These are phyloP conservation scores for Miamiensis avidus DNA, from an alignment of 169 alveolate genomes.

Conservation along the genomic window DNA sequence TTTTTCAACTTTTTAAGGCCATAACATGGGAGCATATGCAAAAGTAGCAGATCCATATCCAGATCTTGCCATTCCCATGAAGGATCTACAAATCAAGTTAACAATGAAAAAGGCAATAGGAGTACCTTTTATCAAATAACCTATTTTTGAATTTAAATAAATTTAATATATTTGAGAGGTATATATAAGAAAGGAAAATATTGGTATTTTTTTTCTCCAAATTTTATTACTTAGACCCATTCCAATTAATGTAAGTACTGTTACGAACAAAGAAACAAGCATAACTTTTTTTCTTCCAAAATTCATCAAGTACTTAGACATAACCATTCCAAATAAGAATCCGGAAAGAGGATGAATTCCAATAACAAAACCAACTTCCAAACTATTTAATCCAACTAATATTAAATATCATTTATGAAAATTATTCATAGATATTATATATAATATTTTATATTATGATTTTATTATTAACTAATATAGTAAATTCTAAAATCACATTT, in stretches of 20 bases:
- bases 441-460: no score
- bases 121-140: background rate
- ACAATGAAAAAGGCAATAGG: background rate
- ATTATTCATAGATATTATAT: no score
- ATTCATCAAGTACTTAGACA: background rate
- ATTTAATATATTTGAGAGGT: no score
- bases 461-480: no score
- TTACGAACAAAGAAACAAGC: background rate
- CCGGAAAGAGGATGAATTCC: background rate
- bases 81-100: background rate
- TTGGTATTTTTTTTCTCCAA: no score
- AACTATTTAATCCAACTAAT: background rate
- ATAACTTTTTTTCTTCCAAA: background rate
- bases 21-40: background rate
- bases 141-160: no score
- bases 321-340: background rate
- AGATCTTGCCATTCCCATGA: background rate
- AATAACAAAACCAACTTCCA: background rate
- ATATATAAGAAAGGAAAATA: no score
- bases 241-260: background rate
- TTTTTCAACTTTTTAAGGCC: background rate
- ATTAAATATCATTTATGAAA: no score
- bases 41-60: background rate
- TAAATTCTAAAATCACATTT: no score
- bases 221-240: background rate